Percentiles rank a stretch among this genome's conserved stretches.
These are phyloP conservation scores for Amanita pallidorosea DNA, from an alignment of 768 basidiomycete genomes.

Conservation along the genomic window DNA sequence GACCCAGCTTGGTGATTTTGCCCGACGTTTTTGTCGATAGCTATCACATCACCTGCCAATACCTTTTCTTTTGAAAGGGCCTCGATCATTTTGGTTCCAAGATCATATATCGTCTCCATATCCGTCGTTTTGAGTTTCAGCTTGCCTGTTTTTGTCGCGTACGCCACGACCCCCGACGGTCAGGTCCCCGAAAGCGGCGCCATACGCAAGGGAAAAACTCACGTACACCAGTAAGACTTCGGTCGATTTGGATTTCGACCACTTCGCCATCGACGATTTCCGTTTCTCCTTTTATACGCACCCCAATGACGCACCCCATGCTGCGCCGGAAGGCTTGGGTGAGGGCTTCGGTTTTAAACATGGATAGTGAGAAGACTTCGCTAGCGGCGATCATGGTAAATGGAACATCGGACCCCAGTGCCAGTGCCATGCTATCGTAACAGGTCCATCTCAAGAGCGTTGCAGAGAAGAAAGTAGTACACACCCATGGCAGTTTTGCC, in stretches of 20 bases:
- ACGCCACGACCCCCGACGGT: no score
- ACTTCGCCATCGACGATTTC: no score
- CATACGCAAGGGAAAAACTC: conserved; percentile 3
- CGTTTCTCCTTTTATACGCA: no score
- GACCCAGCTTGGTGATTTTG: no score
- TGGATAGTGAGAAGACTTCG: conserved; percentile 89
- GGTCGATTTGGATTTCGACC: no score
- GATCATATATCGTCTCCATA: conserved; percentile 99
- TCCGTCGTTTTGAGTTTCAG: conserved; percentile 90
- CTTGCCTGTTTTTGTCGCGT: conserved; percentile 98
- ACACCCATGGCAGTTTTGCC: conserved; percentile 97
- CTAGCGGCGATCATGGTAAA: conserved; percentile 95
- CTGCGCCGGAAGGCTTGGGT: no score
- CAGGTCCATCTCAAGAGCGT: conserved; percentile 23
- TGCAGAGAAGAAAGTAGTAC: conserved; percentile 13
- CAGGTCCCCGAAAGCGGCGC: neutral
- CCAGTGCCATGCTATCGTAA: conserved; percentile 23
- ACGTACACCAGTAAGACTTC: no score
- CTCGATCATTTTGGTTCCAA: no score
- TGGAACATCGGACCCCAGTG: conserved; percentile 81
- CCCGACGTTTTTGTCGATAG: no score
- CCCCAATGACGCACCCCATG: no score
- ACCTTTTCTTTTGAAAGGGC: no score
- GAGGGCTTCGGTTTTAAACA: conserved; percentile 99
- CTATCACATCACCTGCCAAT: no score